Evolutionary conservation across 2,329 filamentous ascomycete species (phyloP), one percentile per base, ranked within the genome.

Genomic region (Setomelanomma holmii): DNA sequence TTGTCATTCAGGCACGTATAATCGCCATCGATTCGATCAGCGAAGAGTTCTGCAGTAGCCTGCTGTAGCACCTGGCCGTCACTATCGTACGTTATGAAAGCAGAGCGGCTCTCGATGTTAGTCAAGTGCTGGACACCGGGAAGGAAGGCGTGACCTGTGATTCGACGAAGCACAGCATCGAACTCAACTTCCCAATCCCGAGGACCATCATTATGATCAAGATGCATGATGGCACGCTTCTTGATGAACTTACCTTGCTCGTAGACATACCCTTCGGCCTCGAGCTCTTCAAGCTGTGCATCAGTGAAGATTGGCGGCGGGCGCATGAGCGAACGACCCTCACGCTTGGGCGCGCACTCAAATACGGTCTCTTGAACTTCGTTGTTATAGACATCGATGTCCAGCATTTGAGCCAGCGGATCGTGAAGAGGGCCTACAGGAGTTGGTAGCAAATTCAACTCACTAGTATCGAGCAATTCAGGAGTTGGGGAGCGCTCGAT

Each of bases 41-140:
- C 41, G 5, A 56, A 16, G 16, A 60, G 56, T 1, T 21, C 36
- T 21, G 35, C 17, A 21, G 53, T 55, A 16, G 53, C 55, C 5
- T 49, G 20, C 19, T 42, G 40, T 3, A 61, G 16, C 5, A 36
- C 35, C 11, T 40, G 14, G 3, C 56, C 52, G 19, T 53, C 50
- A 17, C 42, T 20, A 23, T 56, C 46, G n/a, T 53, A 53, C 11
- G 17, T 24, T 17, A 46, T 20, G 20, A 41, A 36, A 6, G 42
- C 43, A 8, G 55, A 45, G 22, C 45, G 43, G 21, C 16, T 27
- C 17, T 38, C 34, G 12, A 56, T 16, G 3, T 33, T 43, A 3
- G 17, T 33, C 4, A 58, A 30, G 22, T 50, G 23, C 3, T 52
- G 27, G 17, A 48, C 4, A 12, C 55, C 46, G 20, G 52, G 52